Evolutionary conservation across 1,284 basidiomycete species (phyloP).

Genomic region (Puccinia brachypodii): DNA sequence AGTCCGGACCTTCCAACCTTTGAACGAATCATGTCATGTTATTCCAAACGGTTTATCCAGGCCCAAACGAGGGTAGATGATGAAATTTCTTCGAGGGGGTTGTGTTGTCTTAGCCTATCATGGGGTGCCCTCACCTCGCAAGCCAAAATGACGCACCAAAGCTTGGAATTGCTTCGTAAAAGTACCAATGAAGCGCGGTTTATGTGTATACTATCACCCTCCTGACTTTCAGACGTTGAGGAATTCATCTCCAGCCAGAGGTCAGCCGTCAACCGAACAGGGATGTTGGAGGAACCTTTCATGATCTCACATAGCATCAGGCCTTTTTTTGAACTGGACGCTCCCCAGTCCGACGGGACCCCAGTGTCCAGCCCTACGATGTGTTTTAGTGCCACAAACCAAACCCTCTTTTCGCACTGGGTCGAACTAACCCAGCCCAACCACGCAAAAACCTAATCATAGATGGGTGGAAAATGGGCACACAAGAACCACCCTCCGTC

Average conservation of each 20-base stretch:
- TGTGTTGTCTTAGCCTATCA: not conserved
- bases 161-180: not conserved
- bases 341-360: too few relatives aligned
- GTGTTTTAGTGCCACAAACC: too few relatives aligned
- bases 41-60: not conserved
- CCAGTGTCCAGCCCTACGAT: too few relatives aligned
- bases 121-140: not conserved
- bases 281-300: not conserved
- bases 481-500: too few relatives aligned
- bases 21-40: not conserved
- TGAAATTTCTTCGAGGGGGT: not conserved
- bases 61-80: not conserved
- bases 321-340: too few relatives aligned
- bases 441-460: not conserved
- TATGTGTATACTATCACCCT: not conserved
- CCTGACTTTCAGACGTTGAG: not conserved
- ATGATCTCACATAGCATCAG: too few relatives aligned
- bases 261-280: not conserved
- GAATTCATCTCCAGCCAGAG: not conserved
- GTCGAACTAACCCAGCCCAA: not conserved
- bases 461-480: too few relatives aligned
- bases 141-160: not conserved
- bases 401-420: too few relatives aligned
- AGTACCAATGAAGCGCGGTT: not conserved
- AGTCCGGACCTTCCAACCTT: not conserved